phyloP scores from a whole-genome alignment of 352 stramenopile genomes.

The Globisporangium rhizosaccharum region DNA sequence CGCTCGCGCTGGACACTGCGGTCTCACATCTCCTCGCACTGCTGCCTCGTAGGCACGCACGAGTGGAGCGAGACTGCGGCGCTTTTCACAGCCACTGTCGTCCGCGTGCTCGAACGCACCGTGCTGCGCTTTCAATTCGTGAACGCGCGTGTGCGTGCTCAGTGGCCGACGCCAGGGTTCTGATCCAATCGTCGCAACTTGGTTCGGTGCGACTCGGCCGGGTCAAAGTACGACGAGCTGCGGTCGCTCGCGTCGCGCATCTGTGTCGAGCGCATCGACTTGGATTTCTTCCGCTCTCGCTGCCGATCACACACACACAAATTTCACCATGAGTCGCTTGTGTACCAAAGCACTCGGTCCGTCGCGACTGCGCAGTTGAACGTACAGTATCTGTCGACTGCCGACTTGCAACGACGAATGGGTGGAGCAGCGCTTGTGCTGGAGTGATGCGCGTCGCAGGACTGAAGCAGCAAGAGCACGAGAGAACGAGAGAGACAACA shows the following conservation, averaged over 20 bases:
- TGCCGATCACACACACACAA: constrained; percentile 14
- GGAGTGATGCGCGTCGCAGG: constrained; percentile 89
- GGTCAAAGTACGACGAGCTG: constrained; percentile 11
- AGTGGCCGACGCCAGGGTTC: constrained; percentile 32
- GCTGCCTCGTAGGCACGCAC: too few relatives aligned
- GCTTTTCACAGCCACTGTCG: too few relatives aligned
- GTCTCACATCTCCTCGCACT: too few relatives aligned
- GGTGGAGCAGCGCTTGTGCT: constrained; percentile 90
- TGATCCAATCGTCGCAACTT: constrained; percentile 47
- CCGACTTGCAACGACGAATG: constrained; percentile 78
- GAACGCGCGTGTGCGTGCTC: constrained; percentile 9
- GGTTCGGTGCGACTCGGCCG: constrained; percentile 19
- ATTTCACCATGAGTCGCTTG: background rate
- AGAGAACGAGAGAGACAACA: background rate
- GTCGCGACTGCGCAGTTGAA: background rate
- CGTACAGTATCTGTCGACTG: constrained; percentile 34
- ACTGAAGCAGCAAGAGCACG: constrained; percentile 31
- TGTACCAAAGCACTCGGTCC: too few relatives aligned
- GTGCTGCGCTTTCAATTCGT: too few relatives aligned
- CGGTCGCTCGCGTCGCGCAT: constrained; percentile 22
- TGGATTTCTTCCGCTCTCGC: constrained; percentile 35
- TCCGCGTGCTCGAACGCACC: background rate
- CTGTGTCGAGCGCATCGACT: constrained; percentile 37
- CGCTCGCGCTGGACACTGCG: too few relatives aligned
- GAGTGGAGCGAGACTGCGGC: too few relatives aligned